A percentile compares a stretch with the other conserved stretches of the same genome.
Conservation (phyloP, 2,329 filamentous ascomycete genomes). For the Bertia moriformis region DNA sequence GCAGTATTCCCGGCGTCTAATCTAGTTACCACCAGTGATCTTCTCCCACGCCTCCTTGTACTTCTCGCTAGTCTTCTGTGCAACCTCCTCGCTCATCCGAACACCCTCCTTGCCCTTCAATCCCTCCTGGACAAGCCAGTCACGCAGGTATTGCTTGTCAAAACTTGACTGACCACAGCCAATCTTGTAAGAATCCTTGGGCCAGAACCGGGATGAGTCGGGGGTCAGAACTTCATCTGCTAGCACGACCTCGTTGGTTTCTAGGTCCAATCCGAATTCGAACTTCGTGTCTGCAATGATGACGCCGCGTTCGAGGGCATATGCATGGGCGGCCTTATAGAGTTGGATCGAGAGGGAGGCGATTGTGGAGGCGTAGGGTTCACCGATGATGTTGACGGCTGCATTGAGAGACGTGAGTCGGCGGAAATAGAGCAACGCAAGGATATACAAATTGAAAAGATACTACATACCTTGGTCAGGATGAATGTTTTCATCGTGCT, state of each 20-base stretch:
- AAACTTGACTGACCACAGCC: conserved; percentile 70
- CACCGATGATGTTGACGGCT: conserved; percentile 22
- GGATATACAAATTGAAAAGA: neutral
- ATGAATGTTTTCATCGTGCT: conserved; percentile 59
- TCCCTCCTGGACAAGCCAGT: conserved; percentile 64
- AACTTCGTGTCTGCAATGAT: conserved; percentile 67
- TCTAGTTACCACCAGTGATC: conserved; percentile 33
- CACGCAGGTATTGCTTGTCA: conserved; percentile 72
- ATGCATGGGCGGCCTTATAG: conserved; percentile 38
- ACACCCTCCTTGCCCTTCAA: conserved; percentile 65
- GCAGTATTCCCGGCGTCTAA: neutral
- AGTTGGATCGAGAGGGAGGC: conserved; percentile 41
- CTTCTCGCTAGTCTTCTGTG: conserved; percentile 51
- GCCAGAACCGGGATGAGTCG: conserved; percentile 78
- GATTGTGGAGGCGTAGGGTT: conserved; percentile 41
- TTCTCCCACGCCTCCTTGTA: conserved; percentile 65
- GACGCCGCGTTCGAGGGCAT: conserved; percentile 43
- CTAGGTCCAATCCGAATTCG: conserved; percentile 51
- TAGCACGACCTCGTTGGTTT: conserved; percentile 46
- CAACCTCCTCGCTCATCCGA: conserved; percentile 57
- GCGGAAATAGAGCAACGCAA: no score
- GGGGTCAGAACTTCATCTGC: conserved; percentile 66
- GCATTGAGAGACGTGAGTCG: no score
- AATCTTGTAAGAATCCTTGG: conserved; percentile 53
- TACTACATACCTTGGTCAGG: conserved; percentile 29